These are phyloP conservation scores for Centella asiatica DNA, from an alignment of 129 eudicot genomes.

Conservation along the genomic window DNA sequence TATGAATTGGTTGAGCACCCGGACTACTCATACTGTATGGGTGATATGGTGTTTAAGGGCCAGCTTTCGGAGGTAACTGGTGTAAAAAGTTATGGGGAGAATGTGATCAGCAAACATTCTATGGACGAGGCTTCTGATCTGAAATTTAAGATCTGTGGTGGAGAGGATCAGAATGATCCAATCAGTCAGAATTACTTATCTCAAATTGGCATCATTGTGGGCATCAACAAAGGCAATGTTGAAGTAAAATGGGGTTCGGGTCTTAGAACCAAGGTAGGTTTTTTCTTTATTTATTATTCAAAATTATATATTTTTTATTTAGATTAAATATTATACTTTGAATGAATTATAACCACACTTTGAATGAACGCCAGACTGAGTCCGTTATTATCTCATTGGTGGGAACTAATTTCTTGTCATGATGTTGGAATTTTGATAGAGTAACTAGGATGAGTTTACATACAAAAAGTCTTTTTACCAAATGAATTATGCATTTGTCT, in stretches of 20 bases:
- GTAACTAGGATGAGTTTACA: not conserved
- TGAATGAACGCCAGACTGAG: too few relatives aligned
- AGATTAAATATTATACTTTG: too few relatives aligned
- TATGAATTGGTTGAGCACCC: conserved; percentile 91
- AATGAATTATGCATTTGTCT: too few relatives aligned
- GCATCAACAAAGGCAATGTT: conserved; percentile 42
- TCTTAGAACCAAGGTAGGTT: conserved; percentile 49
- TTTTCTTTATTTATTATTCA: conserved; percentile 1
- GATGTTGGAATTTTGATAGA: not conserved
- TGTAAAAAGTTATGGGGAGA: not conserved
- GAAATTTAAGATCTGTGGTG: conserved; percentile 2
- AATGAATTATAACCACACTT: too few relatives aligned
- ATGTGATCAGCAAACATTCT: not conserved
- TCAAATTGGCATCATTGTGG: conserved; percentile 57
- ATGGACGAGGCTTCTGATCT: conserved; percentile 6
- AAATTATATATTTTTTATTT: not conserved
- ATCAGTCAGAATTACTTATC: conserved; percentile 24
- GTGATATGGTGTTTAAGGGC: conserved; percentile 55
- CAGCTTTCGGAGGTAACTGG: conserved; percentile 9
- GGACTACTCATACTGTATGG: conserved; percentile 48
- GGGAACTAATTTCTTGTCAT: too few relatives aligned
- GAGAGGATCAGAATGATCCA: conserved; percentile 1
- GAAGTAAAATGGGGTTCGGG: conserved; percentile 91
- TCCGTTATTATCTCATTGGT: too few relatives aligned
- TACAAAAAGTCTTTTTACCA: too few relatives aligned